phyloP scores from a whole-genome alignment of 176 grass and related monocot genomes.

The Coix lacrymajobi region DNA sequence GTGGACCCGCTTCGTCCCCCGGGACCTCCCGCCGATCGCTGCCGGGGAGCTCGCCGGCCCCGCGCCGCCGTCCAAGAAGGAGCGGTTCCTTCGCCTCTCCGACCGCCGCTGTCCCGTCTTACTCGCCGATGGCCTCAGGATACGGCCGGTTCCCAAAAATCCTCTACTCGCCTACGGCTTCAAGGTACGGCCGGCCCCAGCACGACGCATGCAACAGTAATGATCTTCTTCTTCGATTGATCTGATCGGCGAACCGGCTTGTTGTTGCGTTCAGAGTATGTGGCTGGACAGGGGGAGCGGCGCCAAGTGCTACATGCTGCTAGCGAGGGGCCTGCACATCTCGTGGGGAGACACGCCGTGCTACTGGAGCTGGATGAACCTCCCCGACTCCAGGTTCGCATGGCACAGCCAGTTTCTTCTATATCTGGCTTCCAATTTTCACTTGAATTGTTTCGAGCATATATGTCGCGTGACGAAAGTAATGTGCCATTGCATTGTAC shows the following conservation, averaged over 20 bases:
- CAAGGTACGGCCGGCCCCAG: no score
- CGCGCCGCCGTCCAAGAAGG: constrained; percentile 29
- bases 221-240: not conserved
- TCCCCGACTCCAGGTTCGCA: not conserved
- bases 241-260: not conserved
- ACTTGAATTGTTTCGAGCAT: not conserved
- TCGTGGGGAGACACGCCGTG: not conserved
- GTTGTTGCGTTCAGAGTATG: not conserved
- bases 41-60: not conserved
- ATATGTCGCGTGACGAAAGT: not conserved
- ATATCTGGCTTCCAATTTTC: not conserved
- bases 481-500: no score
- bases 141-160: not conserved
- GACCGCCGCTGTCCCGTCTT: constrained; percentile 9
- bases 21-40: not conserved
- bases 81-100: constrained; percentile 38
- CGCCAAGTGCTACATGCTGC: not conserved
- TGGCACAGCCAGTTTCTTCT: no score
- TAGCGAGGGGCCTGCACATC: not conserved
- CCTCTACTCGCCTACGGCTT: no score
- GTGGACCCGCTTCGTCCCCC: constrained; percentile 37
- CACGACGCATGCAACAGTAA: no score
- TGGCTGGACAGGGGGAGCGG: not conserved
- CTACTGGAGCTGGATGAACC: not conserved
- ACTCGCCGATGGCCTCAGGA: constrained; percentile 33